phyloP scores from a whole-genome alignment of 306 rosid species.

The Lathyrus oleraceus region DNA sequence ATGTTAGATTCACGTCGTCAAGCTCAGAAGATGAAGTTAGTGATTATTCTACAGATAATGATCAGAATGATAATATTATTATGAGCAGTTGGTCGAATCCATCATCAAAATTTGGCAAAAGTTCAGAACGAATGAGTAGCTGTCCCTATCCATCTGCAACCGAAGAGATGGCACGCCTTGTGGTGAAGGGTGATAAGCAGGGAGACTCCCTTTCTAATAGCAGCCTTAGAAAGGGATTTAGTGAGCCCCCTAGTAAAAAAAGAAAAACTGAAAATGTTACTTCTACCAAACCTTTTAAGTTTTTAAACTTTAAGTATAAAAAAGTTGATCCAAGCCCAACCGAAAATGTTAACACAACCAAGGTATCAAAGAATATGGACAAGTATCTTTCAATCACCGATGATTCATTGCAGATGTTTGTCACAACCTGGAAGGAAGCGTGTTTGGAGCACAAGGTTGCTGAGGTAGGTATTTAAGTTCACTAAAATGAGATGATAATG shows the following conservation, averaged over 20 bases:
- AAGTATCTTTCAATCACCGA: conserved; percentile 45
- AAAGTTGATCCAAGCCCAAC: conserved; percentile 30
- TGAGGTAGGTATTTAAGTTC: conserved; percentile 55
- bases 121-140: conserved; percentile 61
- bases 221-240: conserved; percentile 37
- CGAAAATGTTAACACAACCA: conserved; percentile 25
- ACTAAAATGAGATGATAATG: background rate
- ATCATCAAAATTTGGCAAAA: conserved; percentile 44
- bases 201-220: conserved; percentile 39
- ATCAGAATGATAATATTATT: conserved; percentile 36
- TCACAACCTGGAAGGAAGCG: conserved; percentile 79
- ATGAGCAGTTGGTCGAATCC: conserved; percentile 36
- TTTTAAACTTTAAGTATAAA: conserved; percentile 41
- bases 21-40: conserved; percentile 65
- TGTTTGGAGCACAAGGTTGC: conserved; percentile 49
- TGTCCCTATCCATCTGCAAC: conserved; percentile 89
- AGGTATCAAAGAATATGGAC: conserved; percentile 8
- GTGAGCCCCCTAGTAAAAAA: conserved; percentile 46
- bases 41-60: conserved; percentile 45
- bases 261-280: conserved; percentile 40
- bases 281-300: conserved; percentile 29
- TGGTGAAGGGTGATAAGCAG: conserved; percentile 46
- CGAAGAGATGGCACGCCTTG: conserved; percentile 81
- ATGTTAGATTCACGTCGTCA: conserved; percentile 64
- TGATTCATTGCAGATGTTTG: conserved; percentile 59